Base-by-base conservation (phyloP, 495 filamentous ascomycete species). In the Penicillium parvum region DNA sequence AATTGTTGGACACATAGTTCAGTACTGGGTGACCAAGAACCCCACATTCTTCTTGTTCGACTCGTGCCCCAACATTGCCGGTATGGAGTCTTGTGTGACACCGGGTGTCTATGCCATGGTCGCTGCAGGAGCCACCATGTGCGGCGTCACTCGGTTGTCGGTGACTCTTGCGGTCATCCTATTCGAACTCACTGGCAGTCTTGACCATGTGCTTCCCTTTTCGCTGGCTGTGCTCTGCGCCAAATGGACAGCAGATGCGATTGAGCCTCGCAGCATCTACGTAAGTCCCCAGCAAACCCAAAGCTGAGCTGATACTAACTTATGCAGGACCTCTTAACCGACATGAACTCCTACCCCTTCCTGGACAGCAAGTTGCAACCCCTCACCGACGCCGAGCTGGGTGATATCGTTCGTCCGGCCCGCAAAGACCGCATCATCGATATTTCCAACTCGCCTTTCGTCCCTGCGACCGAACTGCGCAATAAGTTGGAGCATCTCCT, bases 331-430 rank as follows among this genome's bases (percentile, higher is more conserved):
- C 74, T 98, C 11, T 73, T 98, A 19, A 96, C 90, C 0, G 88
- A 95, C 51, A 88, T 98, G 83, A 97, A 98, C 63, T 85, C 88
- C 7, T 98, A 97, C 50, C 92, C 92, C 1, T 94, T 90, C 66
- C 78, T 98, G 19, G 88, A 95, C 66, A 95, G 89, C 66, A 98
- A 97, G 56, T 77, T 88, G 37, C 88, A 91, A 35, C 87, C 90
- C 4, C 70, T 91, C 18, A 92, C 95, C 63, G 94, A 90, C 6
- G 79, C 82, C 4, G 81, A 87, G 28, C 75, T 98, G 3, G 83
- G 82, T 11, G 91, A 96, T 40, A 94, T 98, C 32, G 86, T 88
- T 4, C 81, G 85, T 3, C 79, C 81, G 7, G 66, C 84, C 4
- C 84, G 86, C 9, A 71, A 74, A 30, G 79, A 87, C 52, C 77